These are phyloP conservation scores for Kuraishia capsulata DNA, from an alignment of 805 yeast genomes.

Conservation along the genomic window DNA sequence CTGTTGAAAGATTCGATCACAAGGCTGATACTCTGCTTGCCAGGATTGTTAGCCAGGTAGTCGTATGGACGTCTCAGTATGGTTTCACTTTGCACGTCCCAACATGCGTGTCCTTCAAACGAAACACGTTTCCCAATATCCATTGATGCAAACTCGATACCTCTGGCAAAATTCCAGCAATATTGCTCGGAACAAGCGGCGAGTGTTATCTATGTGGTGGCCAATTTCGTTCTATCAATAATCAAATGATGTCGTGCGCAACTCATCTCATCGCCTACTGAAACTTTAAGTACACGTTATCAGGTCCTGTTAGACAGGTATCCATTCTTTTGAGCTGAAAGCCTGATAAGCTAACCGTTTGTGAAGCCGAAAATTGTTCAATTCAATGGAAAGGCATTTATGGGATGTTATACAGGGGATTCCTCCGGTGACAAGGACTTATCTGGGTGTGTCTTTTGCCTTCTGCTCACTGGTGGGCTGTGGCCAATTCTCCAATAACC, in stretches of 20 bases:
- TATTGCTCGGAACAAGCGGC: too few relatives aligned
- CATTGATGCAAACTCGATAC: too few relatives aligned
- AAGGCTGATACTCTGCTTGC: slow-evolving; percentile 44
- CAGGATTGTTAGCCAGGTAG: slow-evolving; percentile 40
- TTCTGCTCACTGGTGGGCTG: slow-evolving; percentile 23
- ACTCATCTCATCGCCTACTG: too few relatives aligned
- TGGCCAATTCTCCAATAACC: slow-evolving; percentile 18
- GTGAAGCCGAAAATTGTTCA: too few relatives aligned
- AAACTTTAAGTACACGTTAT: too few relatives aligned
- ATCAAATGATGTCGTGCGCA: too few relatives aligned
- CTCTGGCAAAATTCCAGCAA: too few relatives aligned
- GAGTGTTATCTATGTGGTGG: too few relatives aligned
- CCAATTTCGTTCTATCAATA: too few relatives aligned
- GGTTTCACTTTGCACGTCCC: slow-evolving; percentile 20
- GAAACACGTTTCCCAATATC: background rate
- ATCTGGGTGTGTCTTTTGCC: slow-evolving; percentile 22
- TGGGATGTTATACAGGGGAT: slow-evolving; percentile 29
- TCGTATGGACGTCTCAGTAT: slow-evolving; percentile 34
- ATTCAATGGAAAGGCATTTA: background rate
- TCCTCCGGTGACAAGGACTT: slow-evolving; percentile 36
- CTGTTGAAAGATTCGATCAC: slow-evolving; percentile 45
- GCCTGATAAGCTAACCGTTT: too few relatives aligned
- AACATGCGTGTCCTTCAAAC: slow-evolving; percentile 9
- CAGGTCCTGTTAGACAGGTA: background rate
- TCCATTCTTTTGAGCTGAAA: too few relatives aligned